A percentile compares a stretch with the other conserved stretches of the same genome.
Evolutionary conservation across 2,329 filamentous ascomycete species (phyloP).

Genomic region (Colletotrichum chrysophilum): DNA sequence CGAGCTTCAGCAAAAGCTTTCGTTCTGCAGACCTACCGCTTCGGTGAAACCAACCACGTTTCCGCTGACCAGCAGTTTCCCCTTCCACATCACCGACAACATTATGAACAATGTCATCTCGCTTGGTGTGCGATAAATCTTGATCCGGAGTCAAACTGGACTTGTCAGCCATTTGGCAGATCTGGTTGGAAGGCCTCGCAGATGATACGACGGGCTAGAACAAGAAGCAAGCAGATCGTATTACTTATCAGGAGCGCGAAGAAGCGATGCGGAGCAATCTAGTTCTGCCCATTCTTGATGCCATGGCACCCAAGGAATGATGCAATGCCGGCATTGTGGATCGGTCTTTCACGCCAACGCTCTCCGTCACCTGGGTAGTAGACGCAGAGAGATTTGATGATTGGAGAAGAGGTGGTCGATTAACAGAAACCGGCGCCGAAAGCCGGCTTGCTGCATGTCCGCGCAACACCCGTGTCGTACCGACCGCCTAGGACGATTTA

Average conservation of each 20-base stretch:
- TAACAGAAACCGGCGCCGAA: not conserved
- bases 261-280: not conserved
- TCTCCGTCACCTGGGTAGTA: not conserved
- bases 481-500: not conserved
- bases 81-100: not conserved
- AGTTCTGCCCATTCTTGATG: not conserved
- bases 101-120: not conserved
- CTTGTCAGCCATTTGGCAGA: not conserved
- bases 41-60: not conserved
- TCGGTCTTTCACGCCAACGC: not conserved
- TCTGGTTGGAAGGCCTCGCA: not conserved
- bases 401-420: not conserved
- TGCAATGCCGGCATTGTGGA: not conserved
- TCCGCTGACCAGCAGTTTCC: not conserved
- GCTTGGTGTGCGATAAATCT: not conserved
- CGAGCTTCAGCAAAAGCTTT: not conserved
- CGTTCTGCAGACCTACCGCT: not conserved
- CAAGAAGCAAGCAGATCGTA: not conserved
- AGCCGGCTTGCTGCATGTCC: not conserved
- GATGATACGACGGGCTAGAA: not conserved
- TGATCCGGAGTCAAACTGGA: not conserved
- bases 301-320: not conserved
- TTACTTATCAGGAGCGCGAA: not conserved
- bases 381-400: not conserved
- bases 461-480: not conserved